Base-by-base conservation (phyloP, 768 basidiomycete genomes). In the Leccinum ochraceum region DNA sequence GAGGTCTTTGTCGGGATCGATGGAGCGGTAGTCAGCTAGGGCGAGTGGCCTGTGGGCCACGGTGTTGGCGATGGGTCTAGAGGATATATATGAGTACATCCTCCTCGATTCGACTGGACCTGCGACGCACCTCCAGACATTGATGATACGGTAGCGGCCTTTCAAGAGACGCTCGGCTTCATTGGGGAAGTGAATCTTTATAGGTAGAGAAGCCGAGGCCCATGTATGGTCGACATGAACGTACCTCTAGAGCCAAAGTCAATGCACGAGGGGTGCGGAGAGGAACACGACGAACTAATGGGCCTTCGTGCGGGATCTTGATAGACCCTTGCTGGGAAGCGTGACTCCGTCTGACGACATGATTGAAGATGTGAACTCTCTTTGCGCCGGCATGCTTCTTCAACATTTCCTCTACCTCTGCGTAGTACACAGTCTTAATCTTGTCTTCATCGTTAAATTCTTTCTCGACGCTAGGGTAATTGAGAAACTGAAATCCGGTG, bases 321-420 rank as follows among this genome's bases (percentile, higher is more conserved):
- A 52, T 20, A 7, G 58, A 42, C 11, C 1, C 49, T 1, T 13
- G 53, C 39, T 65, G 65, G 14, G 50, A 32, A 4, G 17, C 22
- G 9, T 51, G 10, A 20, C 53, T 74, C 20, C 59, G 71, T 72
- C 78, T 71, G 65, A 76, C 74, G 44, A 77, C 80, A 61, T 81
- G 79, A 59, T 82, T 80, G 28, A 82, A 82, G 61, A 81, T 71
- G 63, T 78, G 65, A 44, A 80, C 73, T 44, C 69, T 69, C 66
- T 74, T 76, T 10, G 75, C 79, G 8, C 78, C 78, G 0, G 74
- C 67, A 26, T 76, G 54, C 60, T 72, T 69, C 67, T 76, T 82
- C 62, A 81, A 54, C 22, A 82, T 66, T 59, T 76, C 75, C 58
- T 75, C 75, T 0, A 76, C 72, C 67, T 82, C 81, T 48, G 67